Evolutionary conservation across 768 basidiomycete species (phyloP), one percentile per base, ranked within the genome.

Genomic region (Mycena amicta): DNA sequence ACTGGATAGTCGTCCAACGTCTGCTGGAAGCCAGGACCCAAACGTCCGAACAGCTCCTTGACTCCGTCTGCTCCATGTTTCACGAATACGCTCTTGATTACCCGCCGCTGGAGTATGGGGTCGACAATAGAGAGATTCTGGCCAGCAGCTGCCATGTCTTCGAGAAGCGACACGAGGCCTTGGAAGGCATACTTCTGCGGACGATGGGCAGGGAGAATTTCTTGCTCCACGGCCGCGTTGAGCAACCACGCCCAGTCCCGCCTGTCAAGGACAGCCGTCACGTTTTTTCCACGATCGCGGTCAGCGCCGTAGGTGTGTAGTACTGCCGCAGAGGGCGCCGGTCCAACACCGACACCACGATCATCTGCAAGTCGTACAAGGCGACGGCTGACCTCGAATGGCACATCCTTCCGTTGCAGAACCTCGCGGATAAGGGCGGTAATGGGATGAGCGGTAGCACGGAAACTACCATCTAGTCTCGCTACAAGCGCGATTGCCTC

Each of bases 201-300:
- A 33, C 66, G 70, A 8, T 71, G 62, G 5, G 69, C 56, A n/a
- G 64, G 56, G 4, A 73, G 72, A 13, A 69, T 63, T 52, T 77
- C 75, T 27, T 75, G 67, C 26, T 76, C 68, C 6, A 73, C 65
- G 3, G 80, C 74, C 5, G 80, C 77, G 27, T 75, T 76, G 1
- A 80, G 62, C 18, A 89, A 62, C 5, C 78, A 66, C 40, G 79
- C 78, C 75, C 83, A 82, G 37, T 86, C 83, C 5, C 70, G 61
- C 0, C 62, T 2, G 3, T 73, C 70, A 0, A 68, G 63, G 49
- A 74, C 54, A 31, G 61, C 61, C 5, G 67, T 68, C 18, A 66
- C 49, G 52, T 64, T 60, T 60, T 22, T 15, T 15, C 15, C 18
- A 15, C 23, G 37, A 3, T 45, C 50, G 62, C 68, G 13, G 77